phyloP scores from a whole-genome alignment of 352 stramenopile species.

The Pelagophyceae sp. region DNA sequence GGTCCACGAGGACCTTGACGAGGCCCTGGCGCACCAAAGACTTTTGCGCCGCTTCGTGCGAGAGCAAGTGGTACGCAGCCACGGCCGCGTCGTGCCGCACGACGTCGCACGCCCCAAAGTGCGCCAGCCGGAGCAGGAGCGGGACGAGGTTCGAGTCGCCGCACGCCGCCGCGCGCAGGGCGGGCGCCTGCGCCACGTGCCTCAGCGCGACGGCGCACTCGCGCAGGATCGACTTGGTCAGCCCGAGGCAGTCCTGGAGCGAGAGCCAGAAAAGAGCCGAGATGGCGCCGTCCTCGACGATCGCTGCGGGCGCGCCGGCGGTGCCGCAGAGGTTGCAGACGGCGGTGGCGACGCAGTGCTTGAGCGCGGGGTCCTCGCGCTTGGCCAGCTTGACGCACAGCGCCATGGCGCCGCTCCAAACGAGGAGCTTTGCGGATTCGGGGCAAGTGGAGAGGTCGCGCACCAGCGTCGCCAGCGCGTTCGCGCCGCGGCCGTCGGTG shows the following conservation, averaged over 20 bases:
- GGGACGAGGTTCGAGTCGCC: conserved; percentile 24
- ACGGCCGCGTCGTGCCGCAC: conserved; percentile 22
- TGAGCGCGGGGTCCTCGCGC: conserved; percentile 31
- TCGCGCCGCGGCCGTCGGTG: conserved; percentile 26
- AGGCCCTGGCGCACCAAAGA: conserved; percentile 15
- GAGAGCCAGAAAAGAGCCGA: conserved; percentile 42
- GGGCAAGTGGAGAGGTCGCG: conserved; percentile 31
- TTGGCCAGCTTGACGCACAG: conserved; percentile 35
- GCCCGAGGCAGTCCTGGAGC: conserved; percentile 35
- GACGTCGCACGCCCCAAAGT: conserved; percentile 2
- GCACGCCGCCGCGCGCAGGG: neutral
- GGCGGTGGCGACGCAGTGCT: conserved; percentile 23
- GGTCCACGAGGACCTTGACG: conserved; percentile 19
- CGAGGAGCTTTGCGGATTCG: conserved; percentile 25
- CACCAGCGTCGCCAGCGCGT: conserved; percentile 36
- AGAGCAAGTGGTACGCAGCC: conserved; percentile 20
- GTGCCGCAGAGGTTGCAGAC: conserved; percentile 31
- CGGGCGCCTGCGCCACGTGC: neutral
- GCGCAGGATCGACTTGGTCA: conserved; percentile 20
- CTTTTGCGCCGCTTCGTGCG: conserved; percentile 22
- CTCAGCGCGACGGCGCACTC: conserved; percentile 15
- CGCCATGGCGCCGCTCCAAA: conserved; percentile 31
- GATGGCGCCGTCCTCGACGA: conserved; percentile 30
- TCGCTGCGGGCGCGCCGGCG: conserved; percentile 26
- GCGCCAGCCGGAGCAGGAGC: conserved; percentile 17